Evolutionary conservation across 768 basidiomycete genomes (phyloP), one percentile per base, ranked within the genome.

Genomic region (Boletus insuetus): DNA sequence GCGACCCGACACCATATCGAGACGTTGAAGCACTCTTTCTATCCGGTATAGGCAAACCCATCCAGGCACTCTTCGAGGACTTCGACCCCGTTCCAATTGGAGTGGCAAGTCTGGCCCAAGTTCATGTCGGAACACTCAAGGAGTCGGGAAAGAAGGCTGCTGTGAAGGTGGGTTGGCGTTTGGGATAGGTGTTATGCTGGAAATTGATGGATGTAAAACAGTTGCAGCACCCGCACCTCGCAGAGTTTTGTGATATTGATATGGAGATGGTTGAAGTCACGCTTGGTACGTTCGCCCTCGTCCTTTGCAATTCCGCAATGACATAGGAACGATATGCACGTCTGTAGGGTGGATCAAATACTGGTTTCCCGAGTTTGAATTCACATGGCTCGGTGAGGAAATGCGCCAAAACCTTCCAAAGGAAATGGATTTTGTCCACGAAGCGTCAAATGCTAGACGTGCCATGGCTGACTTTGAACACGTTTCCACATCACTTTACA

Each of bases 351-450:
- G 91, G 82, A 86, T 99, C 59, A 95, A 95, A 65, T 82, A 82
- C 56, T 85, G 92, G 80, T 98, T 98, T 70, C 97, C 97, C 2
- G 86, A 94, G 51, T 99, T 98, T 62, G 95, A 98, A 69, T 91
- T 96, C 66, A 86, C 86, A 0, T 97, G 94, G 95, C 79, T 96
- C 12, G 75, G 89, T 55, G 91, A 94, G 62, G 97, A 98, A 75
- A 98, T 99, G 95, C 84, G 87, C 32, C 82, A 86, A 59, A 94
- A 94, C 67, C 74, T 92, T 29, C 94, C 93, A 0, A 87, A 89
- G 62, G 95, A 98, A 73, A 91, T 98, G 91, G 85, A 99, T 73
- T 98, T 99, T 66, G 73, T 83, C 14, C 86, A 93, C 60, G 97
- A 99, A 75, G 93, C 94, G 3, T 70, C 74, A 9, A 99, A 98